Percentiles rank a stretch among this genome's conserved stretches.
phyloP scores from a whole-genome alignment of 495 filamentous ascomycete species.

The Podospora anserina region DNA sequence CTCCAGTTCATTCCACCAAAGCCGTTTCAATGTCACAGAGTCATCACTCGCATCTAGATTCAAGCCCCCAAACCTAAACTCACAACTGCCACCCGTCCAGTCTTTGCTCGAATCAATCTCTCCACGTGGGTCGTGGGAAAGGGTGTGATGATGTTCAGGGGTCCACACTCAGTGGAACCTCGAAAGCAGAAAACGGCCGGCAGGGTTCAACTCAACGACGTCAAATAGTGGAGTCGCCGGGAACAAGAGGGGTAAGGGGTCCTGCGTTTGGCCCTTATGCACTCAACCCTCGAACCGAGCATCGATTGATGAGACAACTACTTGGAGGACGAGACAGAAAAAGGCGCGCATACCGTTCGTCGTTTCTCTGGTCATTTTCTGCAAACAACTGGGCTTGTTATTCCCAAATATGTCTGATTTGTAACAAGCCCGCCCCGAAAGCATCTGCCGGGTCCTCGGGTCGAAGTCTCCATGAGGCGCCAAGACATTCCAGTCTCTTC shows the following conservation, averaged over 20 bases:
- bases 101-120: not conserved
- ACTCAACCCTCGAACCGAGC: not conserved
- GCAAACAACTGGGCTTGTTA: not conserved
- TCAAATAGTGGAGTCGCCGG: not conserved
- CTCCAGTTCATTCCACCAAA: not conserved
- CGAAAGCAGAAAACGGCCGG: not conserved
- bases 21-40: not conserved
- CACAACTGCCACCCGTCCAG: not conserved
- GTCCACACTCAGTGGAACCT: not conserved
- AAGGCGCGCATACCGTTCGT: not conserved
- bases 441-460: not conserved
- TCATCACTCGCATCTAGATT: not conserved
- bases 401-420: not conserved
- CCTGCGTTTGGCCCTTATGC: not conserved
- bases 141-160: not conserved
- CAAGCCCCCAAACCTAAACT: not conserved
- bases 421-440: not conserved
- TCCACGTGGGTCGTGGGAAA: not conserved
- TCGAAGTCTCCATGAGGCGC: conserved; percentile 1
- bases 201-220: not conserved
- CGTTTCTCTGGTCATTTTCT: not conserved
- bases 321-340: not conserved
- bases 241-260: not conserved
- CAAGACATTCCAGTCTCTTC: conserved; percentile 28
- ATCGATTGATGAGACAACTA: not conserved